Evolutionary conservation across 345 rosid genomes (phyloP), one percentile per base, ranked within the genome.

Genomic region (Eucalyptus virginea): DNA sequence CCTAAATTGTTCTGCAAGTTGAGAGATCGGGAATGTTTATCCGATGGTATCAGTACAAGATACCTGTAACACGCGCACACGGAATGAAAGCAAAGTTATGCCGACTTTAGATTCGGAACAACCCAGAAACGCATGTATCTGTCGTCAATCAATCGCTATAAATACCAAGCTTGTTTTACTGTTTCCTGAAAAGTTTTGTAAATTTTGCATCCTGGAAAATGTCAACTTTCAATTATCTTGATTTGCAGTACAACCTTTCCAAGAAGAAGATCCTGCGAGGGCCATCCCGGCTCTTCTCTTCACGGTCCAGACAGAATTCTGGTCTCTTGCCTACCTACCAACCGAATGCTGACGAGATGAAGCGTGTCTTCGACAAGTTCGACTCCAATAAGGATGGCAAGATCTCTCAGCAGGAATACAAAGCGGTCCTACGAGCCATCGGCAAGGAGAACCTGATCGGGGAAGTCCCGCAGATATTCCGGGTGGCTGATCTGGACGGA

Each of bases 371-470:
- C 88, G 93, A 94, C 81, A 97, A 94, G 81, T 95, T 97, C 86
- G 98, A 96, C 52, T n/a, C 94, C 54, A 93, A 97, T 91, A 95
- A 92, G 91, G 99, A 97, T 62, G 99, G 98, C 8, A 97, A 95
- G 89, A 95, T 98, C 50, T 97, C 98, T 54, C 98, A 93, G 92
- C 90, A 89, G 49, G 98, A 97, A 91, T 98, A 98, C 95, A 95
- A 93, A 88, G 96, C 92, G 42, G 93, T 94, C 11, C 89, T 98
- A 86, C 91, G 95, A 87, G 98, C 97, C 40, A 47, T 97, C 16
- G 93, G 96, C 87, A 96, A 95, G 92, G 95, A 83, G 26, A 89
- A 88, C 88, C 77, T 52, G 72, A 88, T 87, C 19, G 91, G 47
- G 30, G 99, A 97, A 8, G 96, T 95, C 49, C 94, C 93, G 11